Conservation (phyloP, 2,329 filamentous ascomycete species). For the Phoma sp. region DNA sequence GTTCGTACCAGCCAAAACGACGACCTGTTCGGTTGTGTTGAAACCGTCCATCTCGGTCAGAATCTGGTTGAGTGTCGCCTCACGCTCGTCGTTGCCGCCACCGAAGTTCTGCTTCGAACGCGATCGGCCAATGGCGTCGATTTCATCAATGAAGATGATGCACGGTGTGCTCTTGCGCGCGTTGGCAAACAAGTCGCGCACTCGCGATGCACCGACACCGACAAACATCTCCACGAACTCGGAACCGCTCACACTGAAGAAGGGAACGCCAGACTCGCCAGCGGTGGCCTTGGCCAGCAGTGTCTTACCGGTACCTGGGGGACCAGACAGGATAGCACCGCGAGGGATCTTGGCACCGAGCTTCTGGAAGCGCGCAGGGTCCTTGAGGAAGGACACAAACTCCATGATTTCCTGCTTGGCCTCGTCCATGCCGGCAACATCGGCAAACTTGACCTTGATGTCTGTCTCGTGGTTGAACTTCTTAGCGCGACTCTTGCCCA, state of each 20-base stretch:
- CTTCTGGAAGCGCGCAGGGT: conserved; percentile 89
- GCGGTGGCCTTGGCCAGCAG: conserved; percentile 96
- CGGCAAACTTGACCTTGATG: conserved; percentile 94
- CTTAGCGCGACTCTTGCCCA: conserved; percentile 94
- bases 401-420: conserved; percentile 99
- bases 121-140: conserved; percentile 94
- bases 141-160: conserved; percentile 99
- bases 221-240: conserved; percentile 99
- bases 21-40: conserved; percentile 95
- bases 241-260: conserved; percentile 97
- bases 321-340: conserved; percentile 95
- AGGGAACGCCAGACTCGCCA: conserved; percentile 94
- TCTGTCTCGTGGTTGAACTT: conserved; percentile 97
- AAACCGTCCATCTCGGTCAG: conserved; percentile 99
- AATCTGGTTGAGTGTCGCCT: conserved; percentile 97
- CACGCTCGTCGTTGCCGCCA: conserved; percentile 95
- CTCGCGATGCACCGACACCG: conserved; percentile 93
- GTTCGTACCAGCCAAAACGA: conserved; percentile 96
- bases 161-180: conserved; percentile 96
- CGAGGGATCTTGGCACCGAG: conserved; percentile 97
- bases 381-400: conserved; percentile 96
- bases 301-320: conserved; percentile 98
- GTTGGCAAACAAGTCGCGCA: conserved; percentile 92
- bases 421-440: conserved; percentile 98
- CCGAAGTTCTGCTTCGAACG: conserved; percentile 82